Percentiles rank a stretch among this genome's conserved stretches.
These are phyloP conservation scores for Eremochloa ophiuroides DNA, from an alignment of 176 grass and related monocot species.

Conservation along the genomic window DNA sequence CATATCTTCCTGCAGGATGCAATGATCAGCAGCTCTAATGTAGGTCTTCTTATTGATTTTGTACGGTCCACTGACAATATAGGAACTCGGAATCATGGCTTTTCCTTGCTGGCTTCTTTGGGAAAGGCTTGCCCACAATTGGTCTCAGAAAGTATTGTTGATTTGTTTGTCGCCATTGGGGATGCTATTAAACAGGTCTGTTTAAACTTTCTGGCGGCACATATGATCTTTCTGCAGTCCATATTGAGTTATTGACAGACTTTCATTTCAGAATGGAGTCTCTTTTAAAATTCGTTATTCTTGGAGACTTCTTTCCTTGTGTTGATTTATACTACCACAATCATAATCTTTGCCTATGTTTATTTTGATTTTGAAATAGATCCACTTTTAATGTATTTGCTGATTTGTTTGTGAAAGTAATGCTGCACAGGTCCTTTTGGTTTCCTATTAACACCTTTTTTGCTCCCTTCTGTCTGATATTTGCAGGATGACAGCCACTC, in stretches of 20 bases:
- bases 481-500: conserved; percentile 80
- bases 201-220: not conserved
- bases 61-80: conserved; percentile 49
- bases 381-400: not conserved
- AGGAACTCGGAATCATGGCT: conserved; percentile 63
- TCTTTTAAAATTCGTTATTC: conserved; percentile 6
- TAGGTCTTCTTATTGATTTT: conserved; percentile 57
- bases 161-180: conserved; percentile 79
- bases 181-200: conserved; percentile 89
- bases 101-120: conserved; percentile 76
- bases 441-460: conserved; percentile 5
- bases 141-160: conserved; percentile 65
- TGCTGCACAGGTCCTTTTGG: not conserved
- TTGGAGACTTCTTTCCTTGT: not conserved
- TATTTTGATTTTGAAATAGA: not conserved
- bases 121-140: conserved; percentile 54
- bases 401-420: conserved; percentile 1
- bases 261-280: not conserved
- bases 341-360: not conserved
- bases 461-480: not conserved
- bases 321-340: not conserved
- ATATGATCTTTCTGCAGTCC: conserved; percentile 12
- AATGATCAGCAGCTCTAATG: conserved; percentile 46
- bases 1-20: conserved; percentile 54
- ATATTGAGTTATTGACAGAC: not conserved